Percentiles rank a stretch among this genome's conserved stretches.
These are phyloP conservation scores for Daedaleopsis sinensis DNA, from an alignment of 768 basidiomycete genomes.

Conservation along the genomic window DNA sequence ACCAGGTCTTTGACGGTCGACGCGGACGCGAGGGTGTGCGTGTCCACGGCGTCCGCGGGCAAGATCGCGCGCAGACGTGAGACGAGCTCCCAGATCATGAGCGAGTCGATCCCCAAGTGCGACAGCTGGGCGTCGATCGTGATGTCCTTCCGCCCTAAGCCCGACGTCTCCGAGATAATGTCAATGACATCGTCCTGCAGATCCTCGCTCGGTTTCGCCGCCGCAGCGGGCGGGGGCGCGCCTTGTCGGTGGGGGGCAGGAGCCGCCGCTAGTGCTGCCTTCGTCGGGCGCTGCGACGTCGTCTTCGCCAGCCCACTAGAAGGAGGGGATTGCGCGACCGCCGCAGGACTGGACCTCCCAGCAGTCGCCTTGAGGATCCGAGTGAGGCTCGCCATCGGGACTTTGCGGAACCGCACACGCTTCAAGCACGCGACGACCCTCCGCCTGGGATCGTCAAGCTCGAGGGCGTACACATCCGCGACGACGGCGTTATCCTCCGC, in stretches of 20 bases:
- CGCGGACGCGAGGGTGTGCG: constrained; percentile 3
- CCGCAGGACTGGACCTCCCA: not conserved
- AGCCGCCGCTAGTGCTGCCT: too few species aligned
- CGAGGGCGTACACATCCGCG: constrained; percentile 55
- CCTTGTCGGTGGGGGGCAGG: not conserved
- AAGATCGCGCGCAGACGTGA: constrained; percentile 38
- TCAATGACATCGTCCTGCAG: constrained; percentile 35
- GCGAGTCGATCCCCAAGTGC: constrained; percentile 31
- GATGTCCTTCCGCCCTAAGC: constrained; percentile 24
- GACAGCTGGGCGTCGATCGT: constrained; percentile 17
- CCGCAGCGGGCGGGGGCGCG: not conserved
- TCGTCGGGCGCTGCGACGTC: not conserved
- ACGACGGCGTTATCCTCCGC: constrained; percentile 17
- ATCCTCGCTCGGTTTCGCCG: constrained; percentile 3
- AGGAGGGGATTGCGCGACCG: too few species aligned
- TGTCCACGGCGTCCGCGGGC: constrained; percentile 27
- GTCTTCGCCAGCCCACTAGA: not conserved
- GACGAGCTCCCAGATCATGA: constrained; percentile 38
- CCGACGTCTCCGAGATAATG: constrained; percentile 47
- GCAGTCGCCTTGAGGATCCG: constrained; percentile 6
- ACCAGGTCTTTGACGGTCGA: constrained; percentile 36
- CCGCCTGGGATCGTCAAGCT: constrained; percentile 29
- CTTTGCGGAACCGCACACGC: constrained; percentile 60
- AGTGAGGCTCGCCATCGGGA: constrained; percentile 50
- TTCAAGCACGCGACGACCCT: constrained; percentile 58